Base-by-base conservation (phyloP, 1,284 basidiomycete genomes). In the Agroathelia rolfsii region DNA sequence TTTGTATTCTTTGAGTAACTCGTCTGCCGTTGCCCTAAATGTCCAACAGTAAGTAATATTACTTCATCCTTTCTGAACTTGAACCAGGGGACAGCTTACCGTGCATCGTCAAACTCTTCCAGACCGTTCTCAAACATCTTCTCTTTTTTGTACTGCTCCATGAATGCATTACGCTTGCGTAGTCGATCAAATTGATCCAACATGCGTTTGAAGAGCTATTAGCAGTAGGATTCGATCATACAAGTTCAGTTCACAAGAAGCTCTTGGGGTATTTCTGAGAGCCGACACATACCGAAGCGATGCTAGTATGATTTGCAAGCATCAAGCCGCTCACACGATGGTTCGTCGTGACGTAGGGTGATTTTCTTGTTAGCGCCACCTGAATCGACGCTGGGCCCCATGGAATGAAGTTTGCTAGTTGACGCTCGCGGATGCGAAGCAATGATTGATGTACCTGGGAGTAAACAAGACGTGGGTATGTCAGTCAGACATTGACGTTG, bases 301-400 rank as follows among this genome's bases (percentile, higher is more conserved):
- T 92, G 46, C 90, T 93, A 5, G 95, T 99, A 54, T 98, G 94
- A 50, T 99, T 98, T 9, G 94, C 95, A 34, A 98, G 73, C 95
- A 99, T 98, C 39, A 98, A 69, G 1, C 95, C 95, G 53, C 87
- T 96, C 37, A 96, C 94, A 15, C 89, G 79, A 55, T 94, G 90
- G 48, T 81, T 87, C 29, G 85, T 80, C 11, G 78, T 72, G 36
- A 95, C 68, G 53, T 92, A 95, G 6, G 89, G 93, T 32, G 85
- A 94, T 51, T 76, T 80, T 43, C 89, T 82, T 1, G 93, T 95
- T 40, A 97, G 63, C 4, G 95, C 94, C 2, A 98, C 93, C 61
- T 99, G 95, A 47, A 97, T 96, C 27, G 88, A 93, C 2, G 94
- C 94, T 1, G 95, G 95, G 3, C 95, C 95, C 95, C 95, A 99